Evolutionary conservation across 495 filamentous ascomycete genomes (phyloP).

Genomic region (Chlorociboria aeruginascens): DNA sequence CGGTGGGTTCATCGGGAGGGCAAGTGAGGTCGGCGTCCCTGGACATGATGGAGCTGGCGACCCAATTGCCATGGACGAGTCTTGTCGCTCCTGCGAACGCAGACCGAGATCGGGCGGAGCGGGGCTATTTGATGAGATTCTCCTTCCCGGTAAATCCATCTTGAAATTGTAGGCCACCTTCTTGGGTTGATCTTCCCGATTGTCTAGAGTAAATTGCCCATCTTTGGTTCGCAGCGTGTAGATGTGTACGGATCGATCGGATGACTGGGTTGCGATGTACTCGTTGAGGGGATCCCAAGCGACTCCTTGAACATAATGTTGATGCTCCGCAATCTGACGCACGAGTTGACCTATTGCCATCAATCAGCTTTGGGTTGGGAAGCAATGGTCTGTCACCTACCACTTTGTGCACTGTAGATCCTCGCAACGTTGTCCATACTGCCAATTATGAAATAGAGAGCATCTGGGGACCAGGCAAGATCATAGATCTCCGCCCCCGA

Average conservation of each 20-base stretch:
- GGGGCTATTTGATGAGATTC: constrained; percentile 86
- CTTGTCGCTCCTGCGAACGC: constrained; percentile 43
- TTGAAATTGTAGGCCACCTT: constrained; percentile 48
- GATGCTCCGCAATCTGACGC: constrained; percentile 95
- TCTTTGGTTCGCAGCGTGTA: constrained; percentile 94
- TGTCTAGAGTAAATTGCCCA: constrained; percentile 73
- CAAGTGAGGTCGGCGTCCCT: constrained; percentile 82
- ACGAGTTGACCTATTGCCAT: constrained; percentile 62
- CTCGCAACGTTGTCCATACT: constrained; percentile 98
- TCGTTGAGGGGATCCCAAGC: constrained; percentile 98
- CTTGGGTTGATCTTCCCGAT: constrained; percentile 29
- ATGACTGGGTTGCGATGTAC: constrained; percentile 96
- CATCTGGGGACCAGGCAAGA: constrained; percentile 95
- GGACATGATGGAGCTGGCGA: constrained; percentile 88
- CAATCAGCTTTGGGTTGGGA: constrained; percentile 12
- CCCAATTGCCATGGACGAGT: constrained; percentile 47
- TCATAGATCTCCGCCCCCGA: constrained; percentile 93
- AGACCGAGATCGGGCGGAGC: constrained; percentile 70
- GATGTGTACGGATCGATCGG: constrained; percentile 94
- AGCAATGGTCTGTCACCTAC: constrained; percentile 33
- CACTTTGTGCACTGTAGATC: constrained; percentile 91
- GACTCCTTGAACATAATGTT: constrained; percentile 97
- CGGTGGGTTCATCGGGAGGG: constrained; percentile 95
- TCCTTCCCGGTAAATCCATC: constrained; percentile 82
- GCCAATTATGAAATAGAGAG: constrained; percentile 89